Evolutionary conservation across 371 early-diverging fungal genomes (phyloP), one percentile per base, ranked within the genome.

Genomic region (Mortierella sp.): DNA sequence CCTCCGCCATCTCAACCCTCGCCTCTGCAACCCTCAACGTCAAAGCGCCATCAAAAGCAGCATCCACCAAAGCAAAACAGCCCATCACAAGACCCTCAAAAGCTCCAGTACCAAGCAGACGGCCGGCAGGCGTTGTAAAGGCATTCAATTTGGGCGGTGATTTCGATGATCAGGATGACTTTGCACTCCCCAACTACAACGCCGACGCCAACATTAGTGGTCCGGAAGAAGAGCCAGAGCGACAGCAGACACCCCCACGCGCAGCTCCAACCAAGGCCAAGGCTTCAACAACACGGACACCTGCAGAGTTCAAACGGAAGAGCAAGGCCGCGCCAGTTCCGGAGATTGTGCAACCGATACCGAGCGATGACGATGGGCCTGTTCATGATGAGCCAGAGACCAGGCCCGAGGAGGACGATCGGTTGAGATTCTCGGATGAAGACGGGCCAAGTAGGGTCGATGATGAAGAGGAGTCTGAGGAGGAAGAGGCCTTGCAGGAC

Each of bases 351-450:
- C 50, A 52, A 40, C 47, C 13, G 19, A 61, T 26, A 13, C 16
- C n/a, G 11, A 29, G 26, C 9, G 48, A 63, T 6, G 76, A 70
- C 5, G 52, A 73, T 26, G 70, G 61, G 19, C 34, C 34, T 1
- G 10, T 64, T 11, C 50, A 79, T 40, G 47, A 44, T 47, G 75
- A 67, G 4, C 44, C 34, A 1, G 74, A 74, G 19, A 31, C 31
- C 1, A 55, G 40, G 43, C 34, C 55, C 9, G 66, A 66, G 13
- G 58, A 53, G 22, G 68, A 79, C 24, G 68, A 68, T 31, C 67
- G 79, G 39, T 34, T 76, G 29, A 40, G 43, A 29, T 80, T 80
- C 29, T 80, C 80, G n/a, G 80, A 80, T 44, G 76, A 76, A 26
- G 76, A 80, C 11, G 70, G 55, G 1, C 19, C 31, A 40, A 22